Evolutionary conservation across 768 basidiomycete species (phyloP), one percentile per base, ranked within the genome.

Genomic region (Termitomyces titanicus): DNA sequence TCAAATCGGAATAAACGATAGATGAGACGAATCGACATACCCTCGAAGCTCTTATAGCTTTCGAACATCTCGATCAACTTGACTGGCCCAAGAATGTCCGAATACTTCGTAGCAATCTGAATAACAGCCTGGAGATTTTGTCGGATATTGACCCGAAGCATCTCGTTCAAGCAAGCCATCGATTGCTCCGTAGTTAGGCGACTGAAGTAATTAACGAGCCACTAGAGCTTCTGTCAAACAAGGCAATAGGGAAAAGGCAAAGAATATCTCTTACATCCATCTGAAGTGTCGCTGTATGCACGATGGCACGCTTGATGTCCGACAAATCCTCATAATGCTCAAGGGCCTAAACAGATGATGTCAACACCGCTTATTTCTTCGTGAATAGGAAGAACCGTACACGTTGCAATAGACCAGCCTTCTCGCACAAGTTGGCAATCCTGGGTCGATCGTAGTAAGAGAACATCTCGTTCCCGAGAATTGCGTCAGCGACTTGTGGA

Each of bases 31-130:
- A 5, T 0, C 24, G 25, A 46, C 74, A 53, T 61, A 84, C 94
- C 97, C 69, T 99, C 97, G 61, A 93, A 98, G 56, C 85, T 96
- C 81, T 98, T 98, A 84, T 92, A 97, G 40, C 86, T 83, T 71
- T 99, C 96, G 58, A 98, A 98, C 85, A 98, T 89, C 74, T 98
- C 97, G 63, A 99, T 98, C 51, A 99, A 79, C 72, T 95, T 96
- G 71, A 97, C 88, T 25, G 97, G 94, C 1, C 97, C 97, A 47
- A 99, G 83, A 54, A 99, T 89, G 63, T 98, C 97, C 7, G 95
- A 98, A 72, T 98, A 99, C 74, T 98, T 98, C 53, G 95, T 98
- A 15, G 96, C 94, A 62, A 98, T 92, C 72, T 98, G 95, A 53
- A 98, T 89, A 47, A 94, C 97, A 50, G 95, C 84, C 66, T 97